Evolutionary conservation across 2,329 filamentous ascomycete species (phyloP), one percentile per base, ranked within the genome.

Genomic region (Cadophora gregata): DNA sequence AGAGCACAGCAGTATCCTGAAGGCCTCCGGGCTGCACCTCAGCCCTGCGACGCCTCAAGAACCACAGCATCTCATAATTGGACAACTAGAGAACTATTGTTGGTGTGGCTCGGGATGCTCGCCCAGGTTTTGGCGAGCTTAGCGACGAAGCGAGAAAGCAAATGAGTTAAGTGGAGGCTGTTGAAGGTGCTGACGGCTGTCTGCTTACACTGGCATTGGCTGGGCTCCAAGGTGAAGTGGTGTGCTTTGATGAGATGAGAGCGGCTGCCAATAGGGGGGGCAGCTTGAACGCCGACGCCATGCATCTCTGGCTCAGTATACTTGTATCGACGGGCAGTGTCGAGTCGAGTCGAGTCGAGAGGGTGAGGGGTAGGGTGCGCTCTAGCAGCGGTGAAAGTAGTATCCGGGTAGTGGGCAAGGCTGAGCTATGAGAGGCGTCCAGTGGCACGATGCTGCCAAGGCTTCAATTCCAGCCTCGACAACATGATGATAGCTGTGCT

Each of bases 381-480:
- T 36, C 29, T 36, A 36, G 53, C 29, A 38, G 53, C 53, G 29
- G 29, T 56, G 19, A 56, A 31, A 56, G 29, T 24, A 0, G 7
- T 56, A 38, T 56, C 31, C 53, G 19, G 53, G n/a, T 36, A 8
- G 9, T 21, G 9, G 14, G 31, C 29, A 29, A 56, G 53, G 29
- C 53, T 56, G 53, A 56, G 53, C n/a, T 56, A n/a, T 4, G n/a
- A 36, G 53, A 36, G 53, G 53, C 53, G 53, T 56, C 53, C 53
- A 56, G 53, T 24, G 19, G 36, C 8, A 36, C 53, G 7, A 56
- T 21, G 7, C 53, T 24, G 29, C 53, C 31, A 56, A 56, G 53
- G 53, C 19, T 16, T 24, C 29, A 56, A 56, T 56, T 33, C 31
- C 31, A 56, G 53, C 53, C 53, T 36, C 31, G n/a, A 12, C n/a